Evolutionary conservation across 306 rosid species (phyloP).

Genomic region (Castanea crenata): DNA sequence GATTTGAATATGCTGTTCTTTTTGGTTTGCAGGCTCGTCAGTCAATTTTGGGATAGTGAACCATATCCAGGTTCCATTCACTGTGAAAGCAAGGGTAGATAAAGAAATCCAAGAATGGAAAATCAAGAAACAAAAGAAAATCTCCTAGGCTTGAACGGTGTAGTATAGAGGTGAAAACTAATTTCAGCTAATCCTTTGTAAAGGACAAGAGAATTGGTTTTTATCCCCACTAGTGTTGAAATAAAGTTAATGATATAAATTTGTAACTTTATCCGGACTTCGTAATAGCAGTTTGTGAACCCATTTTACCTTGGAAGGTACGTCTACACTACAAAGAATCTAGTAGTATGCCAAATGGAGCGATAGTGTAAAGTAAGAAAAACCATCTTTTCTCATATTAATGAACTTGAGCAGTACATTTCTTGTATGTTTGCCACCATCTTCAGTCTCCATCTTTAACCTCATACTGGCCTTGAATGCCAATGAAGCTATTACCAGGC

Average conservation of each 20-base stretch:
- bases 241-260: neutral
- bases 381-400: neutral
- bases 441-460: neutral
- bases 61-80: conserved; percentile 70
- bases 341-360: neutral
- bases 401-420: neutral
- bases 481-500: conserved; percentile 58
- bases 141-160: conserved; percentile 23
- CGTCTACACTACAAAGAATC: neutral
- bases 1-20: conserved; percentile 1
- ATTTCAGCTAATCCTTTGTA: neutral
- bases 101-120: conserved; percentile 62
- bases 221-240: neutral
- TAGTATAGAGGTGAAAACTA: neutral
- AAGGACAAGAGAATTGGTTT: conserved; percentile 4
- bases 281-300: neutral
- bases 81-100: conserved; percentile 56
- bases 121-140: conserved; percentile 59
- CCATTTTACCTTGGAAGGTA: neutral
- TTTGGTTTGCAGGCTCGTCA: conserved; percentile 50
- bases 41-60: conserved; percentile 56
- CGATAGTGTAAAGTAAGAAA: neutral
- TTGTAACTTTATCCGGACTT: neutral
- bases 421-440: neutral
- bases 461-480: conserved; percentile 12